Percentiles rank a stretch among this genome's conserved stretches.
phyloP scores from a whole-genome alignment of 2,329 filamentous ascomycete species.

The Fusarium sp. region DNA sequence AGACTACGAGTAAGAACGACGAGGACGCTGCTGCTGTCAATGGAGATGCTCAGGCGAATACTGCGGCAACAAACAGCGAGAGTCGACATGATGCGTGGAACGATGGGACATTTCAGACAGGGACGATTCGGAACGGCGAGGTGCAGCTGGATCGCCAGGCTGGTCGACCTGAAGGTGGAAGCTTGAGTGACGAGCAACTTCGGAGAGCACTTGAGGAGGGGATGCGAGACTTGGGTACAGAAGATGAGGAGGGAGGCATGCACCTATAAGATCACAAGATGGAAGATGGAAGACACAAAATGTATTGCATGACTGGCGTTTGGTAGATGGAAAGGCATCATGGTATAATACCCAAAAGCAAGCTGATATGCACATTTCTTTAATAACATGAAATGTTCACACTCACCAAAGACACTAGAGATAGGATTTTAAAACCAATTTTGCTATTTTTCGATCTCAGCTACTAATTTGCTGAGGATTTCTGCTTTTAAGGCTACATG shows the following conservation, averaged over 20 bases:
- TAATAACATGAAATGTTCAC: neutral
- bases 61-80: constrained; percentile 10
- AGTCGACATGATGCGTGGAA: constrained; percentile 61
- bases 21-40: constrained; percentile 36
- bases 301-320: constrained; percentile 42
- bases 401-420: neutral
- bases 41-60: constrained; percentile 22
- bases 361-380: neutral
- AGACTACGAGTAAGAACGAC: constrained; percentile 50
- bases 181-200: constrained; percentile 69
- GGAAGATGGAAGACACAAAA: neutral
- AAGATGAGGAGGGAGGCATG: constrained; percentile 66
- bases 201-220: constrained; percentile 65
- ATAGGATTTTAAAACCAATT: constrained; percentile 28
- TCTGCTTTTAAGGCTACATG: constrained; percentile 15
- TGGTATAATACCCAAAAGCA: constrained; percentile 39
- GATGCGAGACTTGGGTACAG: constrained; percentile 58
- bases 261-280: constrained; percentile 60
- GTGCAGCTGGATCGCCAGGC: constrained; percentile 56
- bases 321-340: constrained; percentile 27
- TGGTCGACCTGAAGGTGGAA: constrained; percentile 53
- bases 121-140: constrained; percentile 64
- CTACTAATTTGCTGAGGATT: constrained; percentile 24
- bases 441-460: constrained; percentile 40
- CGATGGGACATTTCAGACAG: constrained; percentile 73